These are phyloP conservation scores for Trypanosoma cruzi DNA, from an alignment of 208 protist species.

Conservation along the genomic window DNA sequence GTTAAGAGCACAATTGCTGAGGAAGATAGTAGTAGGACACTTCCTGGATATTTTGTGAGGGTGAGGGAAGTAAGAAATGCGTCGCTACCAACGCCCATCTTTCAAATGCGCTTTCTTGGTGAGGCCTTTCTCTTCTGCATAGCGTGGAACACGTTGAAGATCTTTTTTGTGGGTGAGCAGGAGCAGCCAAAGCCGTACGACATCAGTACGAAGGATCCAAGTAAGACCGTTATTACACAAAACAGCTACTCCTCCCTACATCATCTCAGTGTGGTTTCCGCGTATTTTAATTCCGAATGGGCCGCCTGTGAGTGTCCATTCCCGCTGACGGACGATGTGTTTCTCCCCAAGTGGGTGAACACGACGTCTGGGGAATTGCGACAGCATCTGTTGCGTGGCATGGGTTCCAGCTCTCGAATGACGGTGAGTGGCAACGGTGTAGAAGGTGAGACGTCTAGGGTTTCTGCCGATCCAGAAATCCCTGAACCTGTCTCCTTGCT, in stretches of 20 bases:
- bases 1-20: neutral
- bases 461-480: neutral
- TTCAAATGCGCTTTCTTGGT: constrained; percentile 31
- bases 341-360: constrained; percentile 55
- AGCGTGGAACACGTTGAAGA: constrained; percentile 23
- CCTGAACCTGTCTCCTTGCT: neutral
- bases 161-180: constrained; percentile 32
- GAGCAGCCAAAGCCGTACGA: constrained; percentile 28
- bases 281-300: constrained; percentile 48
- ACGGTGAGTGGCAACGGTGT: neutral
- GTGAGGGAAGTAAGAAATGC: constrained; percentile 32
- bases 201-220: constrained; percentile 17
- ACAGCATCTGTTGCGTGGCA: constrained; percentile 4
- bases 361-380: constrained; percentile 1
- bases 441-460: neutral
- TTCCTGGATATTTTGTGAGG: constrained; percentile 31
- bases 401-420: neutral
- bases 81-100: constrained; percentile 25
- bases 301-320: constrained; percentile 52
- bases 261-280: constrained; percentile 21
- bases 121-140: constrained; percentile 28
- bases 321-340: constrained; percentile 35
- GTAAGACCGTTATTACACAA: constrained; percentile 9
- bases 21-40: neutral
- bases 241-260: constrained; percentile 29